A percentile compares a stretch with the other conserved stretches of the same genome.
phyloP scores from a whole-genome alignment of 164 flowering plant species.

The Umbellularia californica region DNA sequence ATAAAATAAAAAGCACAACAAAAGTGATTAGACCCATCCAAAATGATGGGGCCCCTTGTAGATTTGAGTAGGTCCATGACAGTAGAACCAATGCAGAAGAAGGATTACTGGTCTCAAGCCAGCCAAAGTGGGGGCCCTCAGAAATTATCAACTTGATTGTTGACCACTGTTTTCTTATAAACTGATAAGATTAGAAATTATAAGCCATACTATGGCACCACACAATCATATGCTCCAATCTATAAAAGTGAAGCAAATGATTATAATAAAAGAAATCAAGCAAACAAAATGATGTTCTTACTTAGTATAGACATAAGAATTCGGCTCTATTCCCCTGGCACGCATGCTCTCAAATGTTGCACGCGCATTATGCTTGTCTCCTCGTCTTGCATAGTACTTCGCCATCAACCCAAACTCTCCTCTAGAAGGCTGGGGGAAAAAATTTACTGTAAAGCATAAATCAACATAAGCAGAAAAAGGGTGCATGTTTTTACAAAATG shows the following conservation, averaged over 20 bases:
- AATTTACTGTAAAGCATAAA: neutral
- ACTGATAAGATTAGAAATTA: neutral
- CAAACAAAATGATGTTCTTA: conserved; percentile 21
- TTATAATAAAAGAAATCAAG: neutral
- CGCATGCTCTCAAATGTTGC: conserved; percentile 93
- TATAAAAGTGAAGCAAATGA: neutral
- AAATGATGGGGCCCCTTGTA: too few species aligned
- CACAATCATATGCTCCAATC: neutral
- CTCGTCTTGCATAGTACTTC: conserved; percentile 83
- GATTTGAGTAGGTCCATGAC: too few species aligned
- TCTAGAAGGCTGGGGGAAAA: conserved; percentile 74
- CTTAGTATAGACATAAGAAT: conserved; percentile 86
- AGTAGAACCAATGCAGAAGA: too few species aligned
- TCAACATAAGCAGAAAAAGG: neutral
- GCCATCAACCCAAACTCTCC: conserved; percentile 90
- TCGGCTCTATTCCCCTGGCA: conserved; percentile 92
- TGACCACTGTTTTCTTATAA: too few species aligned
- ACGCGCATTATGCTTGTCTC: conserved; percentile 95
- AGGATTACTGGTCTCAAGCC: neutral
- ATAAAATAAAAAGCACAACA: too few species aligned
- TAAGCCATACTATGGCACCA: neutral
- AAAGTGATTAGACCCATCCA: too few species aligned
- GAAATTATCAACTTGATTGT: too few species aligned
- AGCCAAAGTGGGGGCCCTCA: neutral
- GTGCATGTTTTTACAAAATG: neutral